A percentile compares a stretch with the other conserved stretches of the same genome.
phyloP scores from a whole-genome alignment of 371 early-diverging fungal genomes.

The Mucor ambiguus region DNA sequence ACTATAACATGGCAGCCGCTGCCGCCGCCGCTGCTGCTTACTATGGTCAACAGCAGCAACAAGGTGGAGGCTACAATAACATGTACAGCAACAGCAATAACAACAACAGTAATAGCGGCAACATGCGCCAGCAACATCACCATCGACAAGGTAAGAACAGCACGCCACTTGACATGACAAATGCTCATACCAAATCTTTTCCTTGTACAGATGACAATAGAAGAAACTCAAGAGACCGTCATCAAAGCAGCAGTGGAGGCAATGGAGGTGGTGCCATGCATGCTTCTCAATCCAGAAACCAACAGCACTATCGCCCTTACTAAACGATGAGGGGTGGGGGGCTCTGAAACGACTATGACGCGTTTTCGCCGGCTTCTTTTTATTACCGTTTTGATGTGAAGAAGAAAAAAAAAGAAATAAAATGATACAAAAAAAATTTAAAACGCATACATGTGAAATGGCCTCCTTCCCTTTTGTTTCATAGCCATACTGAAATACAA shows the following conservation, averaged over 20 bases:
- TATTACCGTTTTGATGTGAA: not conserved
- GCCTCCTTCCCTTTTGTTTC: slow-evolving; percentile 21
- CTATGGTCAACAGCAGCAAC: slow-evolving; percentile 16
- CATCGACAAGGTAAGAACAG: not conserved
- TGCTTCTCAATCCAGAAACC: slow-evolving; percentile 43
- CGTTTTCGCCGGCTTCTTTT: slow-evolving; percentile 2
- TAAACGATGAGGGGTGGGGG: not conserved
- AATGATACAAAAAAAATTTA: not conserved
- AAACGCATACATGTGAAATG: slow-evolving; percentile 8
- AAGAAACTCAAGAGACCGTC: slow-evolving; percentile 18
- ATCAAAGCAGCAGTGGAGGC: slow-evolving; percentile 12
- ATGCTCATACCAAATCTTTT: not conserved
- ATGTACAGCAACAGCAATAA: not conserved
- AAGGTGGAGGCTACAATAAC: slow-evolving; percentile 10
- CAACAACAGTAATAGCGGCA: slow-evolving; percentile 8
- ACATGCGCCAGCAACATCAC: slow-evolving; percentile 13
- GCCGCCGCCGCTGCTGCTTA: slow-evolving; percentile 14
- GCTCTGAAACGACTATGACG: not conserved
- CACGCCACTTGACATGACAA: not conserved
- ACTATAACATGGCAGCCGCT: slow-evolving; percentile 34
- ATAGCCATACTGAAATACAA: not conserved
- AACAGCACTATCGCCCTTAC: slow-evolving; percentile 45
- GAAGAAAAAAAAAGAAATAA: slow-evolving; percentile 3
- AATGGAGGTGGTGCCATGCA: slow-evolving; percentile 39
- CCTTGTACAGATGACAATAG: slow-evolving; percentile 8